Evolutionary conservation across 1,139 yeast genomes (phyloP), one percentile per base, ranked within the genome.

Genomic region (Hansenula lynferdii): DNA sequence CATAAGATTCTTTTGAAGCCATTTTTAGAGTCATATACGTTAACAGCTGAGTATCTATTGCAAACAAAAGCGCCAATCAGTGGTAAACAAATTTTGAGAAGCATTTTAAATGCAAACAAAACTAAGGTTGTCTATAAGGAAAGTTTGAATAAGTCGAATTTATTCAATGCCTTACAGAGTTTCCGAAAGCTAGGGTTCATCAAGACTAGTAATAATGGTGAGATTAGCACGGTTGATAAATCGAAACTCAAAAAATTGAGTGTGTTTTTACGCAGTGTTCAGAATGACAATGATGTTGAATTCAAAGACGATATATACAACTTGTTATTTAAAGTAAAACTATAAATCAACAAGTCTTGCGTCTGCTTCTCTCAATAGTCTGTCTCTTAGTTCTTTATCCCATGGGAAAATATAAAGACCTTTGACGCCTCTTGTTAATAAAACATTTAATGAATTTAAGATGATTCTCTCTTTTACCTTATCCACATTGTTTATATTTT

Each of bases 331-430:
- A n/a, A 28, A 19, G 15, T 19, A 2, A 28, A 28, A 14, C 21
- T 30, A 15, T 30, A 25, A 21, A 17, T 19, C 42, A 16, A 39
- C 30, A 22, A 48, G 36, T 27, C 42, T 30, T 8, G 31, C 34
- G 29, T 44, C 43, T 6, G 45, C 39, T 21, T 35, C 39, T 22
- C 30, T 14, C 27, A 47, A 14, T 24, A 65, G 41, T 36, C 67
- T 52, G 24, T 58, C 51, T 40, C 70, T 51, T 15, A 65, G 42
- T 11, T 51, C 60, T 18, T 58, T 53, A 43, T 66, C 66, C 59
- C 64, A 65, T 14, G 69, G 64, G 42, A 64, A 65, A 5, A 67
- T 49, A 38, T 59, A 67, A 15, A 66, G 38, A 1, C 71, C 71
- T 35, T 58, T 58, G 9, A 63, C 67, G 18, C 70, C 70, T 40